phyloP scores from a whole-genome alignment of 331 rosid genomes.

The Acacia concinna region DNA sequence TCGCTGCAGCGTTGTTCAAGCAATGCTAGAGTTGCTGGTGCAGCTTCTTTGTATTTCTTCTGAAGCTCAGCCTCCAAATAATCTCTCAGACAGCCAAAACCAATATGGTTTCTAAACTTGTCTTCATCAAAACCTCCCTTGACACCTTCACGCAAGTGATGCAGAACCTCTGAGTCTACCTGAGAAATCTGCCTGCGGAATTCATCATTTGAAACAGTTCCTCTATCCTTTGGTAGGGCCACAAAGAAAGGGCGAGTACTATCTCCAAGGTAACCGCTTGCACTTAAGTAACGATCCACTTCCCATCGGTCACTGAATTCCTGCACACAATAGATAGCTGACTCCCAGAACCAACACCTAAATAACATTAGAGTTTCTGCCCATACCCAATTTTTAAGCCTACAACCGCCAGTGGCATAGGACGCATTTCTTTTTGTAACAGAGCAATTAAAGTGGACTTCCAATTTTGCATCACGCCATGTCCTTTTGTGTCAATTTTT shows the following conservation, averaged over 20 bases:
- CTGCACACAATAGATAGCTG: slow-evolving; percentile 45
- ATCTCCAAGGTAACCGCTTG: slow-evolving; percentile 93
- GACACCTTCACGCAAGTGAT: slow-evolving; percentile 75
- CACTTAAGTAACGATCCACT: slow-evolving; percentile 96
- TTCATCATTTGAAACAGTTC: slow-evolving; percentile 78
- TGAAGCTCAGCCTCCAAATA: slow-evolving; percentile 88
- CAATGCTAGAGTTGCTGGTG: slow-evolving; percentile 93
- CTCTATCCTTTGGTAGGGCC: slow-evolving; percentile 86
- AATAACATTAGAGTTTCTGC: not conserved
- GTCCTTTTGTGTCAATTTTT: not conserved
- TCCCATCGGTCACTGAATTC: slow-evolving; percentile 94
- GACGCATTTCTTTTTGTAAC: not conserved
- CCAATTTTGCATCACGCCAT: no score
- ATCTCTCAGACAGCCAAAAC: slow-evolving; percentile 80
- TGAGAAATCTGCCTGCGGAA: slow-evolving; percentile 88
- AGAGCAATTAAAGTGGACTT: not conserved
- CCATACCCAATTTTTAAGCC: not conserved
- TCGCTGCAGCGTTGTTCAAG: slow-evolving; percentile 94
- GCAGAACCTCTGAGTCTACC: slow-evolving; percentile 81
- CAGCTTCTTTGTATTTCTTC: slow-evolving; percentile 94
- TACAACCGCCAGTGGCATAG: not conserved
- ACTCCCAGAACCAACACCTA: slow-evolving; percentile 4
- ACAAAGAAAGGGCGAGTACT: slow-evolving; percentile 76
- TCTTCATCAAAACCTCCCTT: slow-evolving; percentile 94
- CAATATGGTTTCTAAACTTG: slow-evolving; percentile 68